phyloP scores from a whole-genome alignment of 768 basidiomycete genomes.

The Tulasnella calospora region DNA sequence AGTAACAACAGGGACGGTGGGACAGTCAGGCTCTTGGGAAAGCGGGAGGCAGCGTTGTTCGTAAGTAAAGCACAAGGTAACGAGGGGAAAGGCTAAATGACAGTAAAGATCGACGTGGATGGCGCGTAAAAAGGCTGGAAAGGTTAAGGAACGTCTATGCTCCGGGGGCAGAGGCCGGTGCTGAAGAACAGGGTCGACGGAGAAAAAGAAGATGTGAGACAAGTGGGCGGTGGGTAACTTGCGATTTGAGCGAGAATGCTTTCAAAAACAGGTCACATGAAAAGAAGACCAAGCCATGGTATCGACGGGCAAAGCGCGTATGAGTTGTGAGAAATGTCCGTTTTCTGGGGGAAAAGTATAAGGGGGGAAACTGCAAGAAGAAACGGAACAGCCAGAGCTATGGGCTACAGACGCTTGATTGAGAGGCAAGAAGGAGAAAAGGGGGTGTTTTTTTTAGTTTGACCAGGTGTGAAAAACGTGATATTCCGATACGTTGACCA shows the following conservation, averaged over 20 bases:
- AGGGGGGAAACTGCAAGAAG: not conserved
- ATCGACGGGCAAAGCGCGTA: constrained; percentile 10
- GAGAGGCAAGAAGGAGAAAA: constrained; percentile 17
- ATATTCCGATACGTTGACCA: constrained; percentile 10
- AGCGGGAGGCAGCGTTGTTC: not conserved
- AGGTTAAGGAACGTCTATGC: not conserved
- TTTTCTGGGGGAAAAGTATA: not conserved
- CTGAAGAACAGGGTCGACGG: not conserved
- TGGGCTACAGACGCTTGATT: constrained; percentile 14
- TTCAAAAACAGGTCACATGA: constrained; percentile 15
- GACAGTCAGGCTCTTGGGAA: constrained; percentile 7
- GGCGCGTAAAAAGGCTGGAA: not conserved
- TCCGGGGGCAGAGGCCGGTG: not conserved
- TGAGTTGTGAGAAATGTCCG: constrained; percentile 9
- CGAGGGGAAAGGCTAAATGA: constrained; percentile 4
- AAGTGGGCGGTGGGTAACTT: constrained; percentile 2
- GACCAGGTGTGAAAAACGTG: constrained; percentile 11
- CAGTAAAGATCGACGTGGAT: constrained; percentile 5
- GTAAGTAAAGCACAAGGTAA: constrained; percentile 8
- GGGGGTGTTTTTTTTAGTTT: constrained; percentile 10
- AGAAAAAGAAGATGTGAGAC: not conserved
- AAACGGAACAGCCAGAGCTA: constrained; percentile 4
- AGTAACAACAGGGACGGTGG: not conserved
- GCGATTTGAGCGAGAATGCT: not conserved
- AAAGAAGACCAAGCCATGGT: constrained; percentile 2